phyloP scores from a whole-genome alignment of 2,329 filamentous ascomycete genomes.

The Alternaria consortialis region DNA sequence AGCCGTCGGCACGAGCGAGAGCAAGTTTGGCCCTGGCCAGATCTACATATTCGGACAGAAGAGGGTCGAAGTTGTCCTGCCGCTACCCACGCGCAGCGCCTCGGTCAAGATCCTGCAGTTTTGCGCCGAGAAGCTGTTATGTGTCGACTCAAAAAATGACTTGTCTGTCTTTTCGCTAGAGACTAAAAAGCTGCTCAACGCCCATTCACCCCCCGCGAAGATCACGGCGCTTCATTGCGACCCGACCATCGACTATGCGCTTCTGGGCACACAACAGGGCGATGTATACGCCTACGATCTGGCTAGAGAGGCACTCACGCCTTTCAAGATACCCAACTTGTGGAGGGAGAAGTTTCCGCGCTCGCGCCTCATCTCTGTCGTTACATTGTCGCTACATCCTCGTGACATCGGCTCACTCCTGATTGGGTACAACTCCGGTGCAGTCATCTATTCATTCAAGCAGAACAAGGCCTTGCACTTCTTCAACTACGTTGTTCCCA shows the following conservation, averaged over 20 bases:
- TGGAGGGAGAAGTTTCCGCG: slow-evolving; percentile 79
- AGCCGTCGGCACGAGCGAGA: slow-evolving; percentile 89
- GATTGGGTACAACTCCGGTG: slow-evolving; percentile 89
- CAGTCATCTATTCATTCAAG: slow-evolving; percentile 93
- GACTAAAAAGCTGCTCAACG: slow-evolving; percentile 70
- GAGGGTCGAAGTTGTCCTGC: slow-evolving; percentile 78
- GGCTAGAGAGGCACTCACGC: slow-evolving; percentile 78
- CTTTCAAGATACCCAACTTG: slow-evolving; percentile 85
- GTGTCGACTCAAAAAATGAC: slow-evolving; percentile 86
- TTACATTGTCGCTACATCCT: slow-evolving; percentile 86
- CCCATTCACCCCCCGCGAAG: slow-evolving; percentile 78
- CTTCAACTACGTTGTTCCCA: slow-evolving; percentile 83
- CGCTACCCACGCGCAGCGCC: slow-evolving; percentile 70
- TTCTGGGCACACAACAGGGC: slow-evolving; percentile 82
- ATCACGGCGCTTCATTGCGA: slow-evolving; percentile 81
- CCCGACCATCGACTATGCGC: slow-evolving; percentile 90
- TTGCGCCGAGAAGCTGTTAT: slow-evolving; percentile 84
- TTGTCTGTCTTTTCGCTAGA: slow-evolving; percentile 83
- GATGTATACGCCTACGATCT: slow-evolving; percentile 94
- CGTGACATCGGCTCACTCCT: slow-evolving; percentile 90
- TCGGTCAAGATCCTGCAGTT: slow-evolving; percentile 84
- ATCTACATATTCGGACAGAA: slow-evolving; percentile 89
- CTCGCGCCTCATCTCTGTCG: slow-evolving; percentile 70
- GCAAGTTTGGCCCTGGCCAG: slow-evolving; percentile 83
- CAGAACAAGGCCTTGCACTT: slow-evolving; percentile 80